Percentiles rank a stretch among this genome's conserved stretches.
Evolutionary conservation across 768 basidiomycete species (phyloP).

Genomic region (Tulasnella sp.): DNA sequence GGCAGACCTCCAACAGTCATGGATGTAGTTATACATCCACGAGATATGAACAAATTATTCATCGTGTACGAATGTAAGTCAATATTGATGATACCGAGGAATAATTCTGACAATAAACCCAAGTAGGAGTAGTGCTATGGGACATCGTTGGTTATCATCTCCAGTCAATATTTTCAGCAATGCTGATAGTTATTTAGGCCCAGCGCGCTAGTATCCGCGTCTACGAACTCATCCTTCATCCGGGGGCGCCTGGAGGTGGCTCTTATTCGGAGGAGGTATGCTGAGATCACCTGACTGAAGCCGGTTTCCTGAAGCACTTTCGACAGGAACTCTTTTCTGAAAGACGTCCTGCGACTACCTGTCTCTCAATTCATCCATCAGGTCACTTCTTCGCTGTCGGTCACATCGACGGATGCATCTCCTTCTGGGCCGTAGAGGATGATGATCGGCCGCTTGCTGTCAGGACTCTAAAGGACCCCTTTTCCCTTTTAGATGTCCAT

Average conservation of each 20-base stretch:
- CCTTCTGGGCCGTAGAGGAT: conserved; percentile 74
- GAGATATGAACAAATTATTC: conserved; percentile 58
- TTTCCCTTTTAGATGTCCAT: conserved; percentile 30
- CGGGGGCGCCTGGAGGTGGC: conserved; percentile 70
- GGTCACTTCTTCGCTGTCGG: conserved; percentile 69
- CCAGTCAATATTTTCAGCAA: not conserved
- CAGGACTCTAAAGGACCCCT: conserved; percentile 38
- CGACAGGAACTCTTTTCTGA: conserved; percentile 53
- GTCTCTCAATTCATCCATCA: conserved; percentile 58
- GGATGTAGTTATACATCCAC: conserved; percentile 54
- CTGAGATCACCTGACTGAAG: not conserved
- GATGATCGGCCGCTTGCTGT: conserved; percentile 62
- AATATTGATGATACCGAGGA: not conserved
- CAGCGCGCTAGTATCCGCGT: conserved; percentile 41
- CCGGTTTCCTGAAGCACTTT: conserved; percentile 1
- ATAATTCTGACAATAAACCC: not conserved
- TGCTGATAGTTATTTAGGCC: conserved; percentile 24
- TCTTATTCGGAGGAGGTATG: conserved; percentile 47
- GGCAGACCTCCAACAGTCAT: conserved; percentile 36
- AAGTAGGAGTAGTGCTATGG: conserved; percentile 48
- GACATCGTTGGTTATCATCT: conserved; percentile 25
- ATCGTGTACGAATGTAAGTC: conserved; percentile 55
- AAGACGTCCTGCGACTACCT: conserved; percentile 55
- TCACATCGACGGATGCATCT: conserved; percentile 67
- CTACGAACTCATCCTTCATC: conserved; percentile 58